Base-by-base conservation (phyloP, 1,284 basidiomycete genomes). In the Irpex sp. region DNA sequence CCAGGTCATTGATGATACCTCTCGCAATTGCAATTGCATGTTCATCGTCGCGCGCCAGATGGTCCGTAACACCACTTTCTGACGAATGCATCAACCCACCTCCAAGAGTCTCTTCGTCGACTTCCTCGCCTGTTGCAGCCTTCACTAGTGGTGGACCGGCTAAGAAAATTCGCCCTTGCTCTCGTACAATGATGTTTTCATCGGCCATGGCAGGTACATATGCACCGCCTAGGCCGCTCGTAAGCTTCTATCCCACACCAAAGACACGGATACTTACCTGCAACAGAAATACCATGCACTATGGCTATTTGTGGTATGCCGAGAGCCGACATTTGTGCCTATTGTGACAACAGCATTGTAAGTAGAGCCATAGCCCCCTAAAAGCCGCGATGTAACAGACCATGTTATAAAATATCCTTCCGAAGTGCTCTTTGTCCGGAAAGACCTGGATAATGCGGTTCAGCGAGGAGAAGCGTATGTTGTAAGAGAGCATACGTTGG, bases 121-220 rank as follows among this genome's bases (percentile, higher is more conserved):
- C 91, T 36, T 89, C 88, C 75, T 98, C 96, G 48, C 96, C 96
- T 0, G 96, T 96, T 0, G 96, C 96, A 0, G 96, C 96, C 74
- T 96, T 96, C 65, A 98, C 96, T 3, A 98, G 82, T 3, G 96
- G 96, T 13, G 96, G 96, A 0, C 96, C 96, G 13, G 96, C 96
- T n/a, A 98, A 82, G 79, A 97, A 98, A 70, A 98, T 97, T 52
- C 86, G 90, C 0, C 96, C 96, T 79, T 97, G 95, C 65, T 96
- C 92, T 64, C 88, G 86, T 56, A 98, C 96, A 67, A 97, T 98
- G 71, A 98, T 89, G 66, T 95, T 97, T 75, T 96, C 92, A 71
- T 98, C 96, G 1, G 94, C 93, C 94, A 98, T 97, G 2, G 96
- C 94, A 36, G 96, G 96, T 54, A 97, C 94, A 76, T 98, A 97